A percentile compares a stretch with the other conserved stretches of the same genome.
Evolutionary conservation across 2,329 filamentous ascomycete species (phyloP).

Genomic region (Aspergillus fischeri): DNA sequence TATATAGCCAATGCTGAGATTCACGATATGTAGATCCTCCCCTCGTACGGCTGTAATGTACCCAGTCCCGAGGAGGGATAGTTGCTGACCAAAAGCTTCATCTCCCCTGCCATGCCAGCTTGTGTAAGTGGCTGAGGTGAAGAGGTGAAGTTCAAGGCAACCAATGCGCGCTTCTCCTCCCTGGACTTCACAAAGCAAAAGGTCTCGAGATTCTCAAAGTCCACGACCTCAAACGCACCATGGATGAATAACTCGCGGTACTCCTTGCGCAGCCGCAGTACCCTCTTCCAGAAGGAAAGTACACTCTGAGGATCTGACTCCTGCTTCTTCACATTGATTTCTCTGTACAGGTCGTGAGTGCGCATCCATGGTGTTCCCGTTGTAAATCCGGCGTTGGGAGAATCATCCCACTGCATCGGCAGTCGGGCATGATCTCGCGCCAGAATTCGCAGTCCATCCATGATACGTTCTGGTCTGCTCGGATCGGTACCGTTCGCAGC

Average conservation of each 20-base stretch:
- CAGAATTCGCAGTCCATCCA: conserved; percentile 49
- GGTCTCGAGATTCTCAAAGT: conserved; percentile 18
- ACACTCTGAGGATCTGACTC: conserved; percentile 43
- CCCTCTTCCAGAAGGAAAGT: conserved; percentile 56
- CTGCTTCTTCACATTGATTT: conserved; percentile 52
- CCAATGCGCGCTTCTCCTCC: conserved; percentile 11
- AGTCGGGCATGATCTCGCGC: conserved; percentile 59
- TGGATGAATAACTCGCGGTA: conserved; percentile 52
- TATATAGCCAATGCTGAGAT: too few species aligned
- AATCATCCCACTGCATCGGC: conserved; percentile 63
- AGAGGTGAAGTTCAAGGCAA: conserved; percentile 16
- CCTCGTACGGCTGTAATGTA: conserved; percentile 16
- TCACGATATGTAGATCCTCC: conserved; percentile 16
- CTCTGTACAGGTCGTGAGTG: conserved; percentile 43
- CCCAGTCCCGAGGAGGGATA: conserved; percentile 3
- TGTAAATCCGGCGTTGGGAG: conserved; percentile 60
- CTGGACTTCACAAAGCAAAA: conserved; percentile 20
- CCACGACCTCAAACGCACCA: conserved; percentile 17
- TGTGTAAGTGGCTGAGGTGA: conserved; percentile 10
- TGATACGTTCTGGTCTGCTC: conserved; percentile 13
- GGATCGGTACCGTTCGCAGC: conserved; percentile 27
- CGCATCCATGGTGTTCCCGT: conserved; percentile 57
- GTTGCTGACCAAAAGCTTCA: conserved; percentile 18
- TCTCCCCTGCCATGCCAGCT: neutral
- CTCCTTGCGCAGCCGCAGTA: conserved; percentile 53